Percentiles rank a stretch among this genome's conserved stretches.
Evolutionary conservation across 768 basidiomycete species (phyloP).

Genomic region (Ramaria rubella): DNA sequence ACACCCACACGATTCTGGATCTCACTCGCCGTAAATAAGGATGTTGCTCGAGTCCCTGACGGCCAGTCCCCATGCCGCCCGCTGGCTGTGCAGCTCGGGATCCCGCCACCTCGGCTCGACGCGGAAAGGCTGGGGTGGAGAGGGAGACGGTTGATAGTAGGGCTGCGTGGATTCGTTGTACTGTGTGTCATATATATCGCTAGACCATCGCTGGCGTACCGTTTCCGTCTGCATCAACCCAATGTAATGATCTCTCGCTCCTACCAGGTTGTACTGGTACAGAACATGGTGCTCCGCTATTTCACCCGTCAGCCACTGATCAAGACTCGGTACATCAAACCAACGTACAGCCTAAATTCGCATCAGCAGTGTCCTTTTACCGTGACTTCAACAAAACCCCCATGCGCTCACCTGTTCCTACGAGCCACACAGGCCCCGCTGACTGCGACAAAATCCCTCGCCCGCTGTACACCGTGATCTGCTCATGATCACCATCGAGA

Average conservation of each 20-base stretch:
- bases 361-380: neutral
- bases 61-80: constrained; percentile 51
- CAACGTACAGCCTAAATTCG: constrained; percentile 2
- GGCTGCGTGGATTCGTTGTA: constrained; percentile 34
- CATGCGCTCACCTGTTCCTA: constrained; percentile 47
- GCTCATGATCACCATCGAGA: constrained; percentile 44
- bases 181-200: neutral
- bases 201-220: constrained; percentile 30
- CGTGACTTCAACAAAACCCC: neutral
- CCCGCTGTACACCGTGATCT: constrained; percentile 53
- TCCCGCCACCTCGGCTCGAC: constrained; percentile 43
- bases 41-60: constrained; percentile 49
- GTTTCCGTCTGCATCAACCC: constrained; percentile 72
- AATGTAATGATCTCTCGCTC: constrained; percentile 60
- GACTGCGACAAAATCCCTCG: constrained; percentile 72
- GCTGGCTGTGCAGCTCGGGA: constrained; percentile 38
- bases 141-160: constrained; percentile 59
- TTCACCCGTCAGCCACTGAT: neutral
- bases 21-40: constrained; percentile 49
- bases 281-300: constrained; percentile 61
- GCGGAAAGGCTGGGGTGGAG: constrained; percentile 50
- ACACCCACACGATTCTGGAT: too few relatives aligned
- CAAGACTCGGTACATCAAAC: neutral
- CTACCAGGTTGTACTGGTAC: constrained; percentile 62
- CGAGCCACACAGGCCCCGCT: constrained; percentile 73